These are phyloP conservation scores for Nicotiana knightiana DNA, from an alignment of 257 asterid species.

Conservation along the genomic window DNA sequence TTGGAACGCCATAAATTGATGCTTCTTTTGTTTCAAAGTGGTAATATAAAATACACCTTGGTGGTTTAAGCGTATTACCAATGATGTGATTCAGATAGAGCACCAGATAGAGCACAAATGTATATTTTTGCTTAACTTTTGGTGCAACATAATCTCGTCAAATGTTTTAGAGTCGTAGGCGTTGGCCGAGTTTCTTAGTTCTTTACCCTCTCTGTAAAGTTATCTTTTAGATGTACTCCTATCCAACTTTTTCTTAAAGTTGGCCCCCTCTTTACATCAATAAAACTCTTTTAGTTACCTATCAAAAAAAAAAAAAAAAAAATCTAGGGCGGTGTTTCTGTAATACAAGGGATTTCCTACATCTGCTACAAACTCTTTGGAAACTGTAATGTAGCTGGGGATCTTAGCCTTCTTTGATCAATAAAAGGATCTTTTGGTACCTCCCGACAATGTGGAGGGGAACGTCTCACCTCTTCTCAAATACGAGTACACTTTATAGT, in stretches of 20 bases:
- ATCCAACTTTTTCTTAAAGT: too few species aligned
- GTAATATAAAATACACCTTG: background rate
- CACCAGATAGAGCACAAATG: background rate
- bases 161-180: too few species aligned
- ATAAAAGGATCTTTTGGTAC: background rate
- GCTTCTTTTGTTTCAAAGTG: background rate
- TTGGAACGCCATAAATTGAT: background rate
- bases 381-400: background rate
- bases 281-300: too few species aligned
- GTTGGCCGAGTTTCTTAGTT: too few species aligned
- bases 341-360: background rate
- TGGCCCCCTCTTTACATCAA: too few species aligned
- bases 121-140: too few species aligned
- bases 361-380: background rate
- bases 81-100: background rate
- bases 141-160: too few species aligned
- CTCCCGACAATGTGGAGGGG: background rate
- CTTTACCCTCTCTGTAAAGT: too few species aligned
- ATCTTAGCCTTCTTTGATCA: background rate
- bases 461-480: background rate
- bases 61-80: background rate
- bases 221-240: too few species aligned
- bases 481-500: background rate
- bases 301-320: too few species aligned
- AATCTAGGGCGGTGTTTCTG: background rate